Evolutionary conservation across 2,329 filamentous ascomycete genomes (phyloP).

Genomic region (Venturia carpophila): DNA sequence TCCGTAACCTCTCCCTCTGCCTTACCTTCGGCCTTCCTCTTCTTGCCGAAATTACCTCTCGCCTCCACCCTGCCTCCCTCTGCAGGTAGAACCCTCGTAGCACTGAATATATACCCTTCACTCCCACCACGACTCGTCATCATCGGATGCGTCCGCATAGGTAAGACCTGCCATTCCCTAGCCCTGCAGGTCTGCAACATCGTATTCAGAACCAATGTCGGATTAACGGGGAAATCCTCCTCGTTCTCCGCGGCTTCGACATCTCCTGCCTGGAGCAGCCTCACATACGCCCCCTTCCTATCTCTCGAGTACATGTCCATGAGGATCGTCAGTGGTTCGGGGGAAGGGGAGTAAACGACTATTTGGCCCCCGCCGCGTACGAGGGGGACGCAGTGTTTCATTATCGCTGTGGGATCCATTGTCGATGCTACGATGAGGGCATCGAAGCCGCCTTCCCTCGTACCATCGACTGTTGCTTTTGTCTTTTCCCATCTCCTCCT

Average conservation of each 20-base stretch:
- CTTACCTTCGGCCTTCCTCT: conserved; percentile 46
- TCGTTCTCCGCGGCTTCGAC: conserved; percentile 33
- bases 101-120: conserved; percentile 86
- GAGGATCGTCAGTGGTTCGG: conserved; percentile 70
- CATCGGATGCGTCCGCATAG: conserved; percentile 81
- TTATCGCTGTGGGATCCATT: conserved; percentile 71
- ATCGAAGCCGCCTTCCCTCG: conserved; percentile 68
- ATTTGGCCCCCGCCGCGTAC: conserved; percentile 76
- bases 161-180: conserved; percentile 81
- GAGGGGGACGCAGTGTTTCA: conserved; percentile 69
- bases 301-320: conserved; percentile 79
- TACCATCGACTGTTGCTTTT: conserved; percentile 63
- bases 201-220: conserved; percentile 70
- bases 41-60: conserved; percentile 64
- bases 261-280: conserved; percentile 24
- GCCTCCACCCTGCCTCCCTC: conserved; percentile 68
- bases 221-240: conserved; percentile 79
- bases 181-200: conserved; percentile 73
- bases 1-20: background rate
- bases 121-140: conserved; percentile 86
- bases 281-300: conserved; percentile 61
- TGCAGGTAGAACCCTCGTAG: conserved; percentile 69
- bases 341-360: conserved; percentile 72
- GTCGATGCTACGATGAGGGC: conserved; percentile 73
- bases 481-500: conserved; percentile 70